Evolutionary conservation across 2,329 filamentous ascomycete species (phyloP).

Genomic region (Clonostachys solani): DNA sequence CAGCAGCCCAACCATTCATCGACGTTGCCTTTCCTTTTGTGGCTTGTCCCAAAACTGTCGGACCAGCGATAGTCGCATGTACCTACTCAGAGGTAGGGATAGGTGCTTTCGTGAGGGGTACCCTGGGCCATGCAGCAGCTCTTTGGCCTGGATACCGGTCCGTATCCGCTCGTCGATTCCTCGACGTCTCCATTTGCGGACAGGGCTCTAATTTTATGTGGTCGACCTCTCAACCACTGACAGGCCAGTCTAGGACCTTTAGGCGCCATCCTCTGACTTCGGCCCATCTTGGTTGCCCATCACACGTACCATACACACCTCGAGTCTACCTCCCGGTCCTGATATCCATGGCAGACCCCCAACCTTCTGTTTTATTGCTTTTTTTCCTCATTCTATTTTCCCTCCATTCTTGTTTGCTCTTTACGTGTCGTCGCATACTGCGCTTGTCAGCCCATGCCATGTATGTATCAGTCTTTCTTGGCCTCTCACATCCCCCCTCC

Average conservation of each 20-base stretch:
- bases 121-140: conserved; percentile 3
- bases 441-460: no score
- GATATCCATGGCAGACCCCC: background rate
- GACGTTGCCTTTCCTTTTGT: background rate
- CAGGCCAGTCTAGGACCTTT: conserved; percentile 1
- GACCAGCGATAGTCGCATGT: background rate
- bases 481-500: no score
- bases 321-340: background rate
- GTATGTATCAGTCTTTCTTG: no score
- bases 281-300: conserved; percentile 1
- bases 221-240: conserved; percentile 1
- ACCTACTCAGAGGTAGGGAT: background rate
- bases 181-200: conserved; percentile 1
- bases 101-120: conserved; percentile 2
- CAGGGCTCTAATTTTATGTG: conserved; percentile 6
- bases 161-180: conserved; percentile 1
- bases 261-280: conserved; percentile 4
- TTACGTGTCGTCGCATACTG: no score
- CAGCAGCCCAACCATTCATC: background rate
- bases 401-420: background rate
- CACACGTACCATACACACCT: conserved; percentile 1
- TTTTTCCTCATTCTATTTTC: background rate
- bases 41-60: background rate
- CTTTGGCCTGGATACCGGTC: conserved; percentile 3
- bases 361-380: background rate